A percentile compares a stretch with the other conserved stretches of the same genome.
These are phyloP conservation scores for Thuja plicata DNA, from an alignment of 83 land plant genomes.

Conservation along the genomic window DNA sequence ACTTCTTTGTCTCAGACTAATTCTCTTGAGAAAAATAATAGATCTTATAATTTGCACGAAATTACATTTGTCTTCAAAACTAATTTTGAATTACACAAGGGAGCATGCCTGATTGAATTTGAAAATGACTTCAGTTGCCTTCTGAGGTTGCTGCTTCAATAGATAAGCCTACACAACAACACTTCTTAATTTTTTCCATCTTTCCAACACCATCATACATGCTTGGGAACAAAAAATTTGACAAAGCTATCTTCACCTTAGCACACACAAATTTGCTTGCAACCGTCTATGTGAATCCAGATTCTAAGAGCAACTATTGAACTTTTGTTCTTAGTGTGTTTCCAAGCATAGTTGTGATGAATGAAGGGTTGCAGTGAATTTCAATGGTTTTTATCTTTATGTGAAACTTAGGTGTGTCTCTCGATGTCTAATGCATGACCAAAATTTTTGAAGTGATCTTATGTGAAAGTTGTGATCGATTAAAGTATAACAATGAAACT, in stretches of 20 bases:
- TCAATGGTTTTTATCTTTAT: too few species aligned
- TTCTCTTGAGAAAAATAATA: not conserved
- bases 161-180: not conserved
- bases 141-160: conserved; percentile 8
- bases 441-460: too few species aligned
- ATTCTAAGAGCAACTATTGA: not conserved
- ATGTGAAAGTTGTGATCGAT: too few species aligned
- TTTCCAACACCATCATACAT: not conserved
- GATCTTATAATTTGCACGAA: not conserved
- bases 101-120: not conserved
- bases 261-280: conserved; percentile 6
- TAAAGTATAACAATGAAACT: too few species aligned
- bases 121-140: conserved; percentile 13
- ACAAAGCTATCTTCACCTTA: conserved; percentile 12
- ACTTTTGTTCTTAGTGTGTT: too few species aligned
- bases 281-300: not conserved
- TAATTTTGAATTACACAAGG: not conserved
- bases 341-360: too few species aligned
- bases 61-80: not conserved
- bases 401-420: too few species aligned
- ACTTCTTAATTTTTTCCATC: not conserved
- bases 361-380: too few species aligned
- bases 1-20: conserved; percentile 4
- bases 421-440: too few species aligned
- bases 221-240: not conserved